Base-by-base conservation (phyloP, 2,329 filamentous ascomycete species). In the Cytospora mali region DNA sequence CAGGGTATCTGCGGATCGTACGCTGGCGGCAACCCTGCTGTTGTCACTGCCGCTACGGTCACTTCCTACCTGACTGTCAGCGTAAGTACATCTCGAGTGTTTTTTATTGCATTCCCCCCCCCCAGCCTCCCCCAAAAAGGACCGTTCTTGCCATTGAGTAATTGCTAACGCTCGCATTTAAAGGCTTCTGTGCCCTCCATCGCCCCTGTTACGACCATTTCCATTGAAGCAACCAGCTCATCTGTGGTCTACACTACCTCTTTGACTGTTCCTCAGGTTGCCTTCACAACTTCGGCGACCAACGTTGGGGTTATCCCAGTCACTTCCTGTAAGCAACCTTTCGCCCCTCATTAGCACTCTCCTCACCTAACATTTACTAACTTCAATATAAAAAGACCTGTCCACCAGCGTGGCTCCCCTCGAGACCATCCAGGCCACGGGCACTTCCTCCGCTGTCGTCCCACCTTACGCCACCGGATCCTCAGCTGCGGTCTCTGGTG, bases 1-100 rank as follows among this genome's bases (percentile, higher is more conserved):
- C 89, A 93, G 76, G 93, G 93, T 75, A 91, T 98, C 78, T 98
- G 94, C 80, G 92, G 90, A 62, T 79, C 84, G 58, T 88, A 89
- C 76, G 84, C 92, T 39, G 80, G 84, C 18, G 70, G 84, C 73
- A 97, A 97, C 84, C 92, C 93, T n/a, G 91, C 83, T 67, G 91
- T 98, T 71, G 85, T 92, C 72, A 96, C 90, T 55, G 87, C 85
- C 66, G 87, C 92, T 69, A 81, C 82, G 46, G 79, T 86, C 74
- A 85, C 86, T 69, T 82, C 81, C 61, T 84, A 88, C 75, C 81
- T 86, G 71, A 83, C 84, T 33, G 79, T 80, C 64, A 79, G 80
- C 16, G 75, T 80, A 52, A 74, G 75, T 18, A 78, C 79, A 27
- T 71, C 77, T 54, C 74, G 76, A 23, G 71, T 73, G 59, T 72